Percentiles rank a stretch among this genome's conserved stretches.
phyloP scores from a whole-genome alignment of 768 basidiomycete species.

The Suillus alpinus region DNA sequence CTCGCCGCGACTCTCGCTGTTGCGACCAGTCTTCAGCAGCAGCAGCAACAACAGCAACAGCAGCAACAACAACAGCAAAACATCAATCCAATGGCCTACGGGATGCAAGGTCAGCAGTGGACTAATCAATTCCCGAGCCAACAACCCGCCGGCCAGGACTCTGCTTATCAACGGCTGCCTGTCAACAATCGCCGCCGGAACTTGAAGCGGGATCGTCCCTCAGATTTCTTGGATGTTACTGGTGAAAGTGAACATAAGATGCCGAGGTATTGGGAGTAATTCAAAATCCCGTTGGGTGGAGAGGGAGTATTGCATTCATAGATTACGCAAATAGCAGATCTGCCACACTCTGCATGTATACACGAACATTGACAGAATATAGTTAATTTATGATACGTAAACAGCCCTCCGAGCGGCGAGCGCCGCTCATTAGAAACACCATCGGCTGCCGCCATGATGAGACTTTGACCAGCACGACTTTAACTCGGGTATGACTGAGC shows the following conservation, averaged over 20 bases:
- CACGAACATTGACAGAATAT: constrained; percentile 12
- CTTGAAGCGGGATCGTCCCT: constrained; percentile 78
- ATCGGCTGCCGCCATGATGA: neutral
- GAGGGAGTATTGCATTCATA: neutral
- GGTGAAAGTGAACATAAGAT: constrained; percentile 63
- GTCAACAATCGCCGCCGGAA: constrained; percentile 77
- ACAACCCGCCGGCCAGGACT: constrained; percentile 68
- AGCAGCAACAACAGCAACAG: constrained; percentile 42
- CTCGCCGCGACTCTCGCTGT: constrained; percentile 64
- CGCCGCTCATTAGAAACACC: neutral
- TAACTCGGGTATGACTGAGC: neutral
- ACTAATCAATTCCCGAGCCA: constrained; percentile 57
- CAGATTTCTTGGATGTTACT: constrained; percentile 78
- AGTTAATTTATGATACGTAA: constrained; percentile 11
- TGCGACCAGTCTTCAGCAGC: constrained; percentile 53
- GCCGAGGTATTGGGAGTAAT: constrained; percentile 75
- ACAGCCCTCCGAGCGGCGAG: neutral
- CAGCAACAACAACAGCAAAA: constrained; percentile 36
- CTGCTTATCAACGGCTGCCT: constrained; percentile 83
- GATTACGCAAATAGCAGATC: neutral
- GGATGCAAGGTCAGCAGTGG: constrained; percentile 47
- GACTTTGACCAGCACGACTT: neutral
- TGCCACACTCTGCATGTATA: constrained; percentile 13
- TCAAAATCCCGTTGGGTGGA: neutral
- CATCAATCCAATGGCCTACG: constrained; percentile 35